These are phyloP conservation scores for Diatrype stigma DNA, from an alignment of 2,329 filamentous ascomycete species.

Conservation along the genomic window DNA sequence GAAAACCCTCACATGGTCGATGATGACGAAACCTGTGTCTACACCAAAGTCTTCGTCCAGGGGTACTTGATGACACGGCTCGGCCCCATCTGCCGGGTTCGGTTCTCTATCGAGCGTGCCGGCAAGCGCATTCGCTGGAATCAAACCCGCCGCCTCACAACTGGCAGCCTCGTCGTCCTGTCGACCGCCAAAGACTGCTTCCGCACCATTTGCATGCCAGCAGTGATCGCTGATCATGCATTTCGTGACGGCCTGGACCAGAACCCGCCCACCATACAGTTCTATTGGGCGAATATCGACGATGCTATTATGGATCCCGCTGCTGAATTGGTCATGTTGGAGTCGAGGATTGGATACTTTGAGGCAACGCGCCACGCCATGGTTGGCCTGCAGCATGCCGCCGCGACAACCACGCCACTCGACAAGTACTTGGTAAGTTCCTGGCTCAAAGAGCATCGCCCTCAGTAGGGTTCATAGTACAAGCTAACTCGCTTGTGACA, in stretches of 20 bases:
- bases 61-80: conserved; percentile 59
- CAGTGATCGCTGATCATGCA: conserved; percentile 66
- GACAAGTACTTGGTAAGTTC: conserved; percentile 51
- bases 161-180: conserved; percentile 51
- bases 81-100: conserved; percentile 63
- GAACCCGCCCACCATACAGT: conserved; percentile 67
- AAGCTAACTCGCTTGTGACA: background rate
- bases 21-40: conserved; percentile 55
- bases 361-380: conserved; percentile 73
- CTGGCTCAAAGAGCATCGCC: too few relatives aligned
- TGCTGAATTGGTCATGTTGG: conserved; percentile 72
- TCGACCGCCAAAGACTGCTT: conserved; percentile 58
- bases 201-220: conserved; percentile 60
- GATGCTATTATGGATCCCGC: conserved; percentile 65
- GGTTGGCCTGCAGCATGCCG: conserved; percentile 62
- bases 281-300: conserved; percentile 61
- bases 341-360: conserved; percentile 69
- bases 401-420: conserved; percentile 47
- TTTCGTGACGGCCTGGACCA: conserved; percentile 56
- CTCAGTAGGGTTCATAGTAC: too few relatives aligned
- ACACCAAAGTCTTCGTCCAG: conserved; percentile 65
- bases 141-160: conserved; percentile 46
- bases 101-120: conserved; percentile 65
- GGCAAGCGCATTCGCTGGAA: conserved; percentile 64
- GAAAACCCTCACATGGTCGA: conserved; percentile 54